Conservation (phyloP, 1,139 yeast genomes). For the Yamadazyma epiphylla region DNA sequence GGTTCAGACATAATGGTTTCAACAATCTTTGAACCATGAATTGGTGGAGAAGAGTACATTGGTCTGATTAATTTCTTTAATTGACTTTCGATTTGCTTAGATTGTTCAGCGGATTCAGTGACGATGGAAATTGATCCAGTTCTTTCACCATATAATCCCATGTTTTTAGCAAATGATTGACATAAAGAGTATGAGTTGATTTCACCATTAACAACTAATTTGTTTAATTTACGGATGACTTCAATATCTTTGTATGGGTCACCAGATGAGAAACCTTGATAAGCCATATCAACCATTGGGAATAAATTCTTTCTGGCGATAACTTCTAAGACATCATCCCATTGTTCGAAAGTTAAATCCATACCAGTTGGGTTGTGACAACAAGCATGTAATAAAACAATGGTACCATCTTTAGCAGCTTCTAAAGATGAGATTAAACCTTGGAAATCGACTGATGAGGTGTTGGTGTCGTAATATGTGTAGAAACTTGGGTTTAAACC, state of each 20-base stretch:
- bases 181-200: conserved; percentile 62
- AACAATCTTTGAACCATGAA: conserved; percentile 88
- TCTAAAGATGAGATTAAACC: conserved; percentile 42
- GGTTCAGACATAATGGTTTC: conserved; percentile 66
- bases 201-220: conserved; percentile 43
- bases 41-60: conserved; percentile 90
- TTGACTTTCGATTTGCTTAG: conserved; percentile 66
- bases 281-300: conserved; percentile 91
- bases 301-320: conserved; percentile 58
- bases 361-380: conserved; percentile 99
- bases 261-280: conserved; percentile 96
- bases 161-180: conserved; percentile 93
- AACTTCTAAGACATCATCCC: conserved; percentile 67
- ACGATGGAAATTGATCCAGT: conserved; percentile 82
- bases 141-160: conserved; percentile 96
- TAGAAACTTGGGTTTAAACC: conserved; percentile 41
- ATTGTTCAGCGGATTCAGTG: conserved; percentile 42
- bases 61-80: conserved; percentile 78
- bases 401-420: conserved; percentile 48
- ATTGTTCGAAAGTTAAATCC: conserved; percentile 84
- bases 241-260: conserved; percentile 47
- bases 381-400: conserved; percentile 86
- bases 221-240: conserved; percentile 47
- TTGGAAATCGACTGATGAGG: conserved; percentile 52
- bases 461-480: conserved; percentile 50